Percentiles rank a stretch among this genome's conserved stretches.
Conservation (phyloP, 2,329 filamentous ascomycete species). For the Volutella citrinella region DNA sequence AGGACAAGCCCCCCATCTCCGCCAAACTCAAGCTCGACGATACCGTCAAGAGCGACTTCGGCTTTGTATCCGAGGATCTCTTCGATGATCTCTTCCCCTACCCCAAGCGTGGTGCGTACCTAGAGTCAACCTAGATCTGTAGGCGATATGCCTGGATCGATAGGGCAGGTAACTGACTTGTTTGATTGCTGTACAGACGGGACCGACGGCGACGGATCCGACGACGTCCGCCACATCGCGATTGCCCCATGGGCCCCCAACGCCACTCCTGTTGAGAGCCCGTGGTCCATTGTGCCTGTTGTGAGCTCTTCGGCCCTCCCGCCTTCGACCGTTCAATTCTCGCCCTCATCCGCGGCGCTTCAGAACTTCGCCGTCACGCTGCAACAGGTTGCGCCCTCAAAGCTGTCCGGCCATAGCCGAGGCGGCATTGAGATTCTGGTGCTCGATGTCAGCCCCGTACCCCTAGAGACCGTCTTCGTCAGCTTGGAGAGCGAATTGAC, state of each 20-base stretch:
- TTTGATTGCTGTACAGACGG: too few relatives aligned
- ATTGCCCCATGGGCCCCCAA: slow-evolving; percentile 71
- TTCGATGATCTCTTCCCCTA: slow-evolving; percentile 77
- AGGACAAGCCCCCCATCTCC: slow-evolving; percentile 72
- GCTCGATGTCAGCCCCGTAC: slow-evolving; percentile 74
- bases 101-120: too few relatives aligned
- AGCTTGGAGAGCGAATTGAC: slow-evolving; percentile 79
- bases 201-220: too few relatives aligned
- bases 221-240: slow-evolving; percentile 61
- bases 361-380: slow-evolving; percentile 76
- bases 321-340: slow-evolving; percentile 76
- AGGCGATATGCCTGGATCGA: too few relatives aligned
- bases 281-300: slow-evolving; percentile 85
- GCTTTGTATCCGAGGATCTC: slow-evolving; percentile 82
- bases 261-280: slow-evolving; percentile 55
- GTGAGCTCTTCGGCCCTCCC: slow-evolving; percentile 61
- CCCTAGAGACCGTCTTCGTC: slow-evolving; percentile 83
- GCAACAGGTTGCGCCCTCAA: slow-evolving; percentile 72
- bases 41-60: slow-evolving; percentile 79
- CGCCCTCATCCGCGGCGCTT: slow-evolving; percentile 67
- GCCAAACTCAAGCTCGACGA: slow-evolving; percentile 83
- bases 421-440: slow-evolving; percentile 81
- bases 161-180: too few relatives aligned
- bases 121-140: too few relatives aligned
- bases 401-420: slow-evolving; percentile 68